Evolutionary conservation across 2,329 filamentous ascomycete genomes (phyloP), one percentile per base, ranked within the genome.

Genomic region (Xylariales sp.): DNA sequence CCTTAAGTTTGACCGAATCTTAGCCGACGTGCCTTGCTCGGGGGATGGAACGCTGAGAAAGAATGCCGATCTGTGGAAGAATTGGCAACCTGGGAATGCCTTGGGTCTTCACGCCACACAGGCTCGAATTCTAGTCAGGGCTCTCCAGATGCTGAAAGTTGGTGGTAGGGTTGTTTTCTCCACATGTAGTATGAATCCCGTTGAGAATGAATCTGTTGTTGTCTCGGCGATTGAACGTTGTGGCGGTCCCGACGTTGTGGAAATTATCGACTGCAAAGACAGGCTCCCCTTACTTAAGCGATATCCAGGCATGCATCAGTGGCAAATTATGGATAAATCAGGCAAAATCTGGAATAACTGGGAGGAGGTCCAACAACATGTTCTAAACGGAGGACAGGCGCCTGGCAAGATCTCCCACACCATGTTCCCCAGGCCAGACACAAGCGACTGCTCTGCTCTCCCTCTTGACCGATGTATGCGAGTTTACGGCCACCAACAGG

Each of bases 161-260:
- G 95, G 96, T 48, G 96, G 96, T 59, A 89, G 94, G 70, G 93
- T 98, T 34, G 95, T 99, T 60, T 99, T 98, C 83, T 98, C 95
- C 3, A 99, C 96, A 23, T 99, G 96, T 86, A 97, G 94, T 80
- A 93, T 99, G 92, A 99, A 99, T 81, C 96, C 96, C 0, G 89
- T 98, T 34, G 96, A 99, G 83, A 97, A 99, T 76, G 96, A 99
- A 81, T 91, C 96, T 6, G 94, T 98, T 16, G 85, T 99, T 68
- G 90, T 93, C 0, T 91, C 91, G 32, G 96, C 96, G 10, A 94
- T 99, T 74, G 91, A 94, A 74, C 88, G 94, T 64, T 98, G 94
- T 76, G 96, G 96, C 69, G 96, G 96, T 3, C 81, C 88, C 3
- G 85, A 87, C 14, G 96, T 94, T 77, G 91, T 99, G 57, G 87